Percentiles rank a stretch among this genome's conserved stretches.
These are phyloP conservation scores for Teratosphaeria nubilosa DNA, from an alignment of 2,329 filamentous ascomycete genomes.

Conservation along the genomic window DNA sequence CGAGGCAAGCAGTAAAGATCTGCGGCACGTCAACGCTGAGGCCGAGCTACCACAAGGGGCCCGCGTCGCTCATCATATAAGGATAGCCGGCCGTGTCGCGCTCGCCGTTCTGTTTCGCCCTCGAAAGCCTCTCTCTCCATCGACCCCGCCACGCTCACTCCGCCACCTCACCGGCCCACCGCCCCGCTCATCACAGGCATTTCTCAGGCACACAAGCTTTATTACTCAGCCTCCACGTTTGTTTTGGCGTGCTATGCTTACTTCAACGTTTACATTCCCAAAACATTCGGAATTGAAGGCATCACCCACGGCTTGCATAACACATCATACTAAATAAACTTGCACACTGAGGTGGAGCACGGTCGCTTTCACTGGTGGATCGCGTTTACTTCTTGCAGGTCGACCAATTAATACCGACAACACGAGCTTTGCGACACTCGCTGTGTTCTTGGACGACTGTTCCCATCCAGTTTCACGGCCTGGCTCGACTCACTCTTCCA, in stretches of 20 bases:
- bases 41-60: background rate
- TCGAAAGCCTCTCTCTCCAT: background rate
- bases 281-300: background rate
- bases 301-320: constrained; percentile 1
- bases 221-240: background rate
- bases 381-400: background rate
- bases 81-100: background rate
- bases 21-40: background rate
- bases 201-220: background rate
- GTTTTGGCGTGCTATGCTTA: background rate
- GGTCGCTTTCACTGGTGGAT: constrained; percentile 9
- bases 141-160: background rate
- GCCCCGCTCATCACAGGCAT: background rate
- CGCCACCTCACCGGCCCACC: background rate
- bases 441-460: background rate
- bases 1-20: background rate
- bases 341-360: constrained; percentile 4
- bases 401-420: background rate
- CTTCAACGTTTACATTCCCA: background rate
- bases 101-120: background rate
- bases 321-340: background rate
- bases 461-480: background rate
- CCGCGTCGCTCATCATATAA: constrained; percentile 1
- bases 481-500: background rate
- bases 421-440: background rate